Conservation (phyloP, 352 stramenopile genomes). For the Globisporangium irregulare region DNA sequence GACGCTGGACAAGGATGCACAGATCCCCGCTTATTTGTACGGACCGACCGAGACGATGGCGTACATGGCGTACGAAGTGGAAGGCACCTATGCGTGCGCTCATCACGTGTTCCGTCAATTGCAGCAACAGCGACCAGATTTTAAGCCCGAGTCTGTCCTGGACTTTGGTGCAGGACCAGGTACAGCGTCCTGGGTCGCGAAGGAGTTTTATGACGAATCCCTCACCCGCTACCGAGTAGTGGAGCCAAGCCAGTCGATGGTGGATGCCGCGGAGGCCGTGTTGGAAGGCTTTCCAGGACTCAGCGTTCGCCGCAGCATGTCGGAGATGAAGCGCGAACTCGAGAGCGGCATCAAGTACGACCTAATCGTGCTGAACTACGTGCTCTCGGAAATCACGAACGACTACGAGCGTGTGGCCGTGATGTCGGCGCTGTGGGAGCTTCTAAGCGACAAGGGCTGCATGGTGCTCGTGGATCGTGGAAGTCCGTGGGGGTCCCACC, state of each 20-base stretch:
- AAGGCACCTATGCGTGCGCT: slow-evolving; percentile 62
- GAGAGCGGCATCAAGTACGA: slow-evolving; percentile 70
- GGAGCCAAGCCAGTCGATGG: slow-evolving; percentile 85
- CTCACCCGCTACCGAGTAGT: slow-evolving; percentile 68
- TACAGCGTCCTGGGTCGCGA: slow-evolving; percentile 74
- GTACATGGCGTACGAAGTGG: slow-evolving; percentile 74
- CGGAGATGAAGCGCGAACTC: slow-evolving; percentile 78
- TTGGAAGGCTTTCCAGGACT: slow-evolving; percentile 74
- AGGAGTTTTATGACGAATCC: slow-evolving; percentile 62
- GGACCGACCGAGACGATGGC: slow-evolving; percentile 69
- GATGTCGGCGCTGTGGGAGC: slow-evolving; percentile 74
- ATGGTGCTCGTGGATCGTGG: slow-evolving; percentile 77
- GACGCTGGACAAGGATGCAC: slow-evolving; percentile 63
- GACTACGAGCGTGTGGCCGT: slow-evolving; percentile 80
- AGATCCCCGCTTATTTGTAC: slow-evolving; percentile 68
- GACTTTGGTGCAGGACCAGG: slow-evolving; percentile 79
- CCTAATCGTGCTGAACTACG: slow-evolving; percentile 69
- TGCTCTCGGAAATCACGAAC: slow-evolving; percentile 80
- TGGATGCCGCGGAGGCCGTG: slow-evolving; percentile 68
- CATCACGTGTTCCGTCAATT: slow-evolving; percentile 73
- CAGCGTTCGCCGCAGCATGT: slow-evolving; percentile 64
- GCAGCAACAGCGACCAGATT: slow-evolving; percentile 45
- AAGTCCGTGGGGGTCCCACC: slow-evolving; percentile 80
- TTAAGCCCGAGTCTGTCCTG: slow-evolving; percentile 60
- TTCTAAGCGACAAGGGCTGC: slow-evolving; percentile 69